These are phyloP conservation scores for Entomortierella parvispora DNA, from an alignment of 192 early-diverging fungal genomes.

Conservation along the genomic window DNA sequence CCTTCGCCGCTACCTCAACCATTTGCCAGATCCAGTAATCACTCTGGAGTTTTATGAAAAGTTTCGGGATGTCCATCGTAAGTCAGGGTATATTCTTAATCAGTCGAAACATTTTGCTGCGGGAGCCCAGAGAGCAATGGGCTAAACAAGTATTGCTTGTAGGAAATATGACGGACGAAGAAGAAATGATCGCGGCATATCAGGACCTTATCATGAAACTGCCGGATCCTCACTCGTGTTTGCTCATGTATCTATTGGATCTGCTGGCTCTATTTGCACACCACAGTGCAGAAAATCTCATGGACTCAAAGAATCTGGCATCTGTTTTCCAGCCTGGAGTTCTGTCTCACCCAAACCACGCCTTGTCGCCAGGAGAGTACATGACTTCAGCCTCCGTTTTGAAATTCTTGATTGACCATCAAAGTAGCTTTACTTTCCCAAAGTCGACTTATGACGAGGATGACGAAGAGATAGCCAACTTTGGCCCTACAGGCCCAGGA, in stretches of 20 bases:
- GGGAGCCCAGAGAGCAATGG: too few species aligned
- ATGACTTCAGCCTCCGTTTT: conserved; percentile 78
- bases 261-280: conserved; percentile 66
- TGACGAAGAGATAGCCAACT: conserved; percentile 36
- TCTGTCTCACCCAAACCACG: conserved; percentile 76
- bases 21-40: conserved; percentile 80
- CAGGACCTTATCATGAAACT: conserved; percentile 67
- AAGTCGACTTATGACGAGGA: conserved; percentile 39
- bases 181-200: conserved; percentile 58
- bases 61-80: conserved; percentile 74
- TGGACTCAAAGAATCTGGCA: conserved; percentile 80
- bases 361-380: conserved; percentile 77
- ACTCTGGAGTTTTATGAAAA: conserved; percentile 69
- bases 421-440: conserved; percentile 57
- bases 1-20: conserved; percentile 75
- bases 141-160: too few species aligned
- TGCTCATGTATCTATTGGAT: conserved; percentile 77
- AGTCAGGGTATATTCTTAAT: conserved; percentile 26
- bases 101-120: not conserved
- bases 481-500: conserved; percentile 9
- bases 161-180: conserved; percentile 49
- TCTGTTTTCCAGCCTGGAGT: conserved; percentile 82
- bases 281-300: conserved; percentile 65
- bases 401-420: conserved; percentile 78
- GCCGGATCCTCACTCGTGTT: conserved; percentile 68